Base-by-base conservation (phyloP, 1,284 basidiomycete species). In the Papiliotrema terrestris region DNA sequence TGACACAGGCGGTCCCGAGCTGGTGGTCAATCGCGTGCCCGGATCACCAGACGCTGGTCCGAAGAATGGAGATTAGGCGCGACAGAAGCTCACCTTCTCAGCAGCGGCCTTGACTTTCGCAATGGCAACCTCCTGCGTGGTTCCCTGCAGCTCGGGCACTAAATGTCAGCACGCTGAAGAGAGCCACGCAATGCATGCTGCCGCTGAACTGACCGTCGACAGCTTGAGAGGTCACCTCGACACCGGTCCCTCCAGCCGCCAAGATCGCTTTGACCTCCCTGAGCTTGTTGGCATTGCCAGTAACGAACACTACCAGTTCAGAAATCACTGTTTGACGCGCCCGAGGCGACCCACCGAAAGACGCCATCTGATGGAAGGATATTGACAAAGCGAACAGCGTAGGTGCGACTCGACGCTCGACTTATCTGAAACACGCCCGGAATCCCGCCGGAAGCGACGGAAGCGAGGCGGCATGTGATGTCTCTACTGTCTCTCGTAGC, bases 91-190 rank as follows among this genome's bases (percentile, higher is more conserved):
- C 51, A 93, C 86, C 57, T 87, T 75, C 68, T 91, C 85, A 35
- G 93, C 90, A 17, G 95, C 95, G 13, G 83, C 82, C 59, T 81
- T 79, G 71, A 91, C 94, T 78, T 98, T 98, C 25, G 87, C 93
- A 20, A 76, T 82, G 0, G 95, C 93, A 15, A 98, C 89, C 69
- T 97, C 89, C 59, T 87, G 83, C 0, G 92, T 97, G 2, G 87
- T 88, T 39, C 95, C 95, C 77, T 98, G 95, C 2, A 98, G 79
- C 74, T 98, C 95, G 5, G 92, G 91, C 26, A 96, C 91, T 93
- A 32, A 45, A 8, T 54, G 35, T 19, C 37, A 15, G 43, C 29
- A 53, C 11, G 19, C 19, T 26, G 8, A 47, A 25, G 17, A 17
- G 39, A n/a, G n/a, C n/a, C n/a, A n/a, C n/a, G n/a, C n/a, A n/a